Percentiles rank a stretch among this genome's conserved stretches.
Evolutionary conservation across 225 moss, liverwort and hornwort genomes (phyloP).

Genomic region (Thuidium tamariscinum): DNA sequence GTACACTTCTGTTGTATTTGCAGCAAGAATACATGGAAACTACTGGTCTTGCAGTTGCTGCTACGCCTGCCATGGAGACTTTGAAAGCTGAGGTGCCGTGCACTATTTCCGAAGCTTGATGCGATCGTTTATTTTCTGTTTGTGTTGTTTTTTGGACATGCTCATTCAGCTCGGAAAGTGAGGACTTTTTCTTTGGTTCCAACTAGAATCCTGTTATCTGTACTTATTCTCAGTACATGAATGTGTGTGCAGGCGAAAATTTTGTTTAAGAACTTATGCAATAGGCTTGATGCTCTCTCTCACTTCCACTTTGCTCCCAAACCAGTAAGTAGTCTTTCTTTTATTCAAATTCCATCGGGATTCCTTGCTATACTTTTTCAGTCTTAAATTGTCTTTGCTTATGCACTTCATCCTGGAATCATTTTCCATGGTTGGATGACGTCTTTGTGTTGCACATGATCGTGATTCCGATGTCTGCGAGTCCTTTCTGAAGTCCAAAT

Average conservation of each 20-base stretch:
- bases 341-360: background rate
- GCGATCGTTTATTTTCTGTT: background rate
- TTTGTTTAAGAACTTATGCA: slow-evolving; percentile 60
- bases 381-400: background rate
- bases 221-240: background rate
- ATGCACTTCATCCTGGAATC: background rate
- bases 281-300: slow-evolving; percentile 75
- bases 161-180: background rate
- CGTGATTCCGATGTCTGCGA: background rate
- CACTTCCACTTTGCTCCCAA: slow-evolving; percentile 95
- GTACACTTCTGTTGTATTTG: background rate
- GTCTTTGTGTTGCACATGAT: background rate
- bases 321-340: slow-evolving; percentile 40
- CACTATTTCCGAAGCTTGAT: background rate
- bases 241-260: slow-evolving; percentile 40
- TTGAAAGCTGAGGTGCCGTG: slow-evolving; percentile 56
- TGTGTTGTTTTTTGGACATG: background rate
- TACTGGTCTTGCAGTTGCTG: slow-evolving; percentile 61
- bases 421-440: background rate
- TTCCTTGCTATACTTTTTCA: background rate
- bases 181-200: background rate
- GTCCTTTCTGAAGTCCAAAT: background rate
- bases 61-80: slow-evolving; percentile 61
- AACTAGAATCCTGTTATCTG: background rate
- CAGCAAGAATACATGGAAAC: slow-evolving; percentile 80